phyloP scores from a whole-genome alignment of 495 filamentous ascomycete species.

The Aspergillus nanangensis region DNA sequence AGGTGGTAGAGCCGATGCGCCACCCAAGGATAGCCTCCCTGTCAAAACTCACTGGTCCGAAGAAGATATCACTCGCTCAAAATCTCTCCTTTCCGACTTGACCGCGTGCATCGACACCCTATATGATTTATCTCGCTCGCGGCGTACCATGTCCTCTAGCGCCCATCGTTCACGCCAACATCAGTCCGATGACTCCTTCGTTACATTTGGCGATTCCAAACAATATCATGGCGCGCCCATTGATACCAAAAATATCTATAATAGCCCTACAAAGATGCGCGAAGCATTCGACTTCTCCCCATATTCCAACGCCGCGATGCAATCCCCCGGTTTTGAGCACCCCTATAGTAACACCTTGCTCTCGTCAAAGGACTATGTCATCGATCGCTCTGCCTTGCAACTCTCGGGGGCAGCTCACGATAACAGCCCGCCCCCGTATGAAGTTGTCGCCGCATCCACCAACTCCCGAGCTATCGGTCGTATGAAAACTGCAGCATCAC shows the following conservation, averaged over 20 bases:
- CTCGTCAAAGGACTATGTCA: slow-evolving; percentile 28
- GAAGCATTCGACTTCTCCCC: slow-evolving; percentile 15
- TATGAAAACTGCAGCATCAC: slow-evolving; percentile 37
- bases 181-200: slow-evolving; percentile 18
- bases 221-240: slow-evolving; percentile 22
- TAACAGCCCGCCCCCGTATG: slow-evolving; percentile 43
- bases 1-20: slow-evolving; percentile 28
- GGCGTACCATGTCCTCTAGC: slow-evolving; percentile 46
- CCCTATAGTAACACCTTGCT: slow-evolving; percentile 11
- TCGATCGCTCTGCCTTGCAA: slow-evolving; percentile 41
- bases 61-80: slow-evolving; percentile 43
- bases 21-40: slow-evolving; percentile 29
- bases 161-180: slow-evolving; percentile 26
- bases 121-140: slow-evolving; percentile 76
- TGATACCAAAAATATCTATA: slow-evolving; percentile 29
- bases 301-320: slow-evolving; percentile 15
- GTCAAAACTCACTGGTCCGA: slow-evolving; percentile 46
- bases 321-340: slow-evolving; percentile 13
- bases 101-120: slow-evolving; percentile 85
- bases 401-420: slow-evolving; percentile 39
- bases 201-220: slow-evolving; percentile 18
- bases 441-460: slow-evolving; percentile 37
- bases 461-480: slow-evolving; percentile 46
- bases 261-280: slow-evolving; percentile 16
- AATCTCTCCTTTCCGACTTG: slow-evolving; percentile 67